phyloP scores from a whole-genome alignment of 352 stramenopile species.

The Phytopythium aichiense region DNA sequence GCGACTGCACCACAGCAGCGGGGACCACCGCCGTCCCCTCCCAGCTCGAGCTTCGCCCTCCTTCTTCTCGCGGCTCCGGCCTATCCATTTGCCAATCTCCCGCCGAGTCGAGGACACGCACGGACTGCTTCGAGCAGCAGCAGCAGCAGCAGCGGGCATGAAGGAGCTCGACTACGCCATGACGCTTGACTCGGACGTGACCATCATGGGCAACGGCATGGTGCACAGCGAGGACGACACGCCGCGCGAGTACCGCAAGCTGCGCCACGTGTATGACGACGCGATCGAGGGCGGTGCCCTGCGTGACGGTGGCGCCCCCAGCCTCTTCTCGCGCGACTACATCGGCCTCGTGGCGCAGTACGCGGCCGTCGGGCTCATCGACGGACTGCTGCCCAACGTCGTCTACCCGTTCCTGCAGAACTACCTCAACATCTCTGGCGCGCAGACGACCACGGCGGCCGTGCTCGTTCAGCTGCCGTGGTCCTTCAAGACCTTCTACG shows the following conservation, averaged over 20 bases:
- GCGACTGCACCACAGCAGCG: background rate
- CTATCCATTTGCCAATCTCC: constrained; percentile 4
- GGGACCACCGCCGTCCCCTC: background rate
- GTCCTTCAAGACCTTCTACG: constrained; percentile 65
- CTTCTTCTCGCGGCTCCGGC: background rate
- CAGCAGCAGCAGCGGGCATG: background rate
- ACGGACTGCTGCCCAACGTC: constrained; percentile 37
- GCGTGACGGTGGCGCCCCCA: constrained; percentile 29
- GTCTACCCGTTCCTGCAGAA: constrained; percentile 55
- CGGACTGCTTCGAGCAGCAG: background rate
- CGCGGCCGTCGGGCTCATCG: constrained; percentile 45
- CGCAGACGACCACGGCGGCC: constrained; percentile 32
- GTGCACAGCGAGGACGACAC: constrained; percentile 8
- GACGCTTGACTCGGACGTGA: constrained; percentile 7
- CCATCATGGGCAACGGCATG: constrained; percentile 5
- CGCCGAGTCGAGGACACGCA: background rate
- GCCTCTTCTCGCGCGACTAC: constrained; percentile 38
- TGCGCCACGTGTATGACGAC: constrained; percentile 39
- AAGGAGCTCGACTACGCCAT: constrained; percentile 8
- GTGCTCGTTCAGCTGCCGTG: constrained; percentile 47
- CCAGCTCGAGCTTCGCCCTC: background rate
- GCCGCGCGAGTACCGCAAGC: constrained; percentile 25
- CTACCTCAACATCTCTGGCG: constrained; percentile 52
- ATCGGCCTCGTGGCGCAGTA: constrained; percentile 58
- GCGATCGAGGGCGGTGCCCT: constrained; percentile 38